Base-by-base conservation (phyloP, 352 stramenopile species). In the Pythium periplocum region DNA sequence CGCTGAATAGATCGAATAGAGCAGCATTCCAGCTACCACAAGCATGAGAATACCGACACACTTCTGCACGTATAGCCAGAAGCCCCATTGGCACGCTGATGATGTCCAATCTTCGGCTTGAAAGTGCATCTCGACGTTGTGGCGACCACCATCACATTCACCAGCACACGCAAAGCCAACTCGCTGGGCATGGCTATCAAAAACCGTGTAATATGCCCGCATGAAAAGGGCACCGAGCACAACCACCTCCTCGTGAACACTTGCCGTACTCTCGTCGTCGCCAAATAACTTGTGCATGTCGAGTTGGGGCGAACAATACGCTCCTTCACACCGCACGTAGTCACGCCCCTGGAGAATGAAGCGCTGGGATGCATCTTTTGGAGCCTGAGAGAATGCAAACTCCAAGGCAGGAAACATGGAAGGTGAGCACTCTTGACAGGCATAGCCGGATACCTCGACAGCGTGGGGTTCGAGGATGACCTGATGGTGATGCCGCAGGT, bases 111-210 rank as follows among this genome's bases (percentile, higher is more conserved):
- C 9, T 11, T 49, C 42, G 43, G 43, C 35, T 1, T 17, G n/a
- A 42, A 64, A 64, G 47, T 45, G 57, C 42, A 64, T 46, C 47
- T 64, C 57, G 4, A 42, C 46, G 12, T 52, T 38, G 5, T 40
- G 57, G 2, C 57, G 51, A 17, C 57, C 57, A 9, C 3, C 6
- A 42, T 51, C 59, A 11, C 31, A 30, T 2, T 30, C 46, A 5
- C n/a, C 38, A 2, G 26, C 89, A 97, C 78, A 89, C 8, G 75
- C 78, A 41, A 89, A 83, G 1, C 71, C 57, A 8, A 89, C 62
- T 2, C 53, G 65, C 10, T 62, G 56, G 6, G 49, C 39, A 8
- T 70, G 57, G 6, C 69, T 73, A 57, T 89, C 73, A 55, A 89
- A 89, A 40, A 67, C 62, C 12, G 73, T 73, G 61, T 89, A 89